phyloP scores from a whole-genome alignment of 345 rosid genomes.

The Eucalyptus pauciflora region DNA sequence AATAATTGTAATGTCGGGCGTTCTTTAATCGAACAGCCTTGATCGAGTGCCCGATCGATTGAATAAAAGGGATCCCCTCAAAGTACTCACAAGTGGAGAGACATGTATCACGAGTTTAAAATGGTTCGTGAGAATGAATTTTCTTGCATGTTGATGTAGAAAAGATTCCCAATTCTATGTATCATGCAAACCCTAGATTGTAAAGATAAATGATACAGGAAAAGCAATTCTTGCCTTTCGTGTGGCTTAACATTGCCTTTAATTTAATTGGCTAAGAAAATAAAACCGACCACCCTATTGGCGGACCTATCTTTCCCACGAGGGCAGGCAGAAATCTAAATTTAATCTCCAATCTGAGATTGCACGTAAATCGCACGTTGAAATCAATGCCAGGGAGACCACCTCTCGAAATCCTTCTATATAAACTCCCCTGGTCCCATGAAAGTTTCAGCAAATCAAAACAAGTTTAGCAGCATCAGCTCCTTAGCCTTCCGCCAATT shows the following conservation, averaged over 20 bases:
- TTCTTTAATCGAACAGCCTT: background rate
- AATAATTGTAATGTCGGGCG: background rate
- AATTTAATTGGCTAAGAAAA: background rate
- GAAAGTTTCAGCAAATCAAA: background rate
- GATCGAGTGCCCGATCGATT: background rate
- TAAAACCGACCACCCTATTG: background rate
- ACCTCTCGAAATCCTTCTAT: background rate
- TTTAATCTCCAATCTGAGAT: background rate
- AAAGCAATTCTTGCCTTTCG: background rate
- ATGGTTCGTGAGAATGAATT: background rate
- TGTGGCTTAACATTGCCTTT: background rate
- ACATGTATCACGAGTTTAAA: background rate
- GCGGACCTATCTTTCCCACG: background rate
- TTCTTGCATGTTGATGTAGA: background rate
- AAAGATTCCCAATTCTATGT: background rate
- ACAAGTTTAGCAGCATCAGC: background rate
- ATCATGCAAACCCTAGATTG: background rate
- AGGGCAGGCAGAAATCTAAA: background rate
- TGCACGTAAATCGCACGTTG: background rate
- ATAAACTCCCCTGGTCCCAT: background rate
- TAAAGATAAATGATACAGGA: background rate
- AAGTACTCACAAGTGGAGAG: background rate
- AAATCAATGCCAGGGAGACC: background rate
- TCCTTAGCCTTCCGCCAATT: background rate
- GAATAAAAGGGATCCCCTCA: background rate